Base-by-base conservation (phyloP, 2,329 filamentous ascomycete genomes). In the Capronia epimyces region DNA sequence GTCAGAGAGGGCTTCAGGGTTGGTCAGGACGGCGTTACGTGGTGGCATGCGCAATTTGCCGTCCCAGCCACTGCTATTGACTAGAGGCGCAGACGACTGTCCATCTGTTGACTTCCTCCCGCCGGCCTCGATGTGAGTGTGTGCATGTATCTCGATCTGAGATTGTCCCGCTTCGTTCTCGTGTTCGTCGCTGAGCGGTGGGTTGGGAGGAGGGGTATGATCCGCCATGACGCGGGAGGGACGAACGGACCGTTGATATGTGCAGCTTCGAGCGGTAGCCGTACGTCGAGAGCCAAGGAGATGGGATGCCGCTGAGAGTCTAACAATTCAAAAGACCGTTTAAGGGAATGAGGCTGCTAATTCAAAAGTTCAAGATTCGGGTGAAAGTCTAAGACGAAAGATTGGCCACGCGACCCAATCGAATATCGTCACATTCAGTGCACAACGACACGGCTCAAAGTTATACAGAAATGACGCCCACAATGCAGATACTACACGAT, bases 1-100 rank as follows among this genome's bases (percentile, higher is more conserved):
- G 63, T 96, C 89, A 37, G 86, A 86, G 45, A 95, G 69, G 8
- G 86, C 87, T 64, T 93, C 88, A 2, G 88, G 86, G 63, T 95
- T 94, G 20, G 79, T 75, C 41, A 94, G 72, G 77, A 64, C 80
- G 84, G 62, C 83, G 82, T 55, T 86, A 82, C 44, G 95, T 41
- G 57, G 52, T 42, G 52, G 53, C 50, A 61, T 53, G 36, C 71
- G 62, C 52, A 73, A 57, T 58, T 74, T 74, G 24, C 71, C 71
- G 57, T 74, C 71, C 71, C 70, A 73, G 45, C 71, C 71, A 58
- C 68, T 68, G 52, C 65, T 69, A 58, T 69, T 69, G n/a, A 50
- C 46, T 8, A 60, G 21, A 40, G 55, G 49, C n/a, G 40, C 48
- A 18, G 49, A 49, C 21, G 46, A 36, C 5, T 42, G 6, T 15